Evolutionary conservation across 2,329 filamentous ascomycete species (phyloP).

Genomic region (Fusarium phyllophilum): DNA sequence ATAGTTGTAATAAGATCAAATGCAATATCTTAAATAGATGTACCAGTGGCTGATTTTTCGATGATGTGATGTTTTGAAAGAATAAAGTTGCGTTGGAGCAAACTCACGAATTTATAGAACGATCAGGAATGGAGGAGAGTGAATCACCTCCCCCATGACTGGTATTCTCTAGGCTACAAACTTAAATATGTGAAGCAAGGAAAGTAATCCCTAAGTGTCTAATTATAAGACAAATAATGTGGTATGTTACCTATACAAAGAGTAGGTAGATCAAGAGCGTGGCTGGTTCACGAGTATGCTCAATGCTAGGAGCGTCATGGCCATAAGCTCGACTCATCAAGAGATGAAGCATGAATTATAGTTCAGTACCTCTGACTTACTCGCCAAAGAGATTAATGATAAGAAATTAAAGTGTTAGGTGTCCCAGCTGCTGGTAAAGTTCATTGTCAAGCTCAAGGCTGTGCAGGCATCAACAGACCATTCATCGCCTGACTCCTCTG

Average conservation of each 20-base stretch:
- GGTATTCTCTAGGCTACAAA: neutral
- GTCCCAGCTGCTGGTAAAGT: accelerated
- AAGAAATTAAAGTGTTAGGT: accelerated
- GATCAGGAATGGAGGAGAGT: neutral
- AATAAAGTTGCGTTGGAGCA: neutral
- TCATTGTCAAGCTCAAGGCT: neutral
- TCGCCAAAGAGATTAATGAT: accelerated
- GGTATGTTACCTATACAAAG: too few relatives aligned
- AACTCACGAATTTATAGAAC: neutral
- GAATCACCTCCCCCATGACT: neutral
- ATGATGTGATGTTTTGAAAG: neutral
- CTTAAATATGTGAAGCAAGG: neutral
- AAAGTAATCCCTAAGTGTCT: neutral
- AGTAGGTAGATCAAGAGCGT: neutral
- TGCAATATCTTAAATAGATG: neutral
- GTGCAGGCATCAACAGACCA: neutral
- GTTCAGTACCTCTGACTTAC: too few relatives aligned
- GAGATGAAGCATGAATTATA: too few relatives aligned
- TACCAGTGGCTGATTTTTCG: accelerated
- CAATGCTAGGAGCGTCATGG: neutral
- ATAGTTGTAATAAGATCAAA: neutral
- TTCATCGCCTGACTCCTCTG: neutral
- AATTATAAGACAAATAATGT: accelerated
- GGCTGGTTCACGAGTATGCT: neutral
- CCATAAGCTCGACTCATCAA: neutral